phyloP scores from a whole-genome alignment of 2,329 filamentous ascomycete genomes.

The Penicillium vulpinum region DNA sequence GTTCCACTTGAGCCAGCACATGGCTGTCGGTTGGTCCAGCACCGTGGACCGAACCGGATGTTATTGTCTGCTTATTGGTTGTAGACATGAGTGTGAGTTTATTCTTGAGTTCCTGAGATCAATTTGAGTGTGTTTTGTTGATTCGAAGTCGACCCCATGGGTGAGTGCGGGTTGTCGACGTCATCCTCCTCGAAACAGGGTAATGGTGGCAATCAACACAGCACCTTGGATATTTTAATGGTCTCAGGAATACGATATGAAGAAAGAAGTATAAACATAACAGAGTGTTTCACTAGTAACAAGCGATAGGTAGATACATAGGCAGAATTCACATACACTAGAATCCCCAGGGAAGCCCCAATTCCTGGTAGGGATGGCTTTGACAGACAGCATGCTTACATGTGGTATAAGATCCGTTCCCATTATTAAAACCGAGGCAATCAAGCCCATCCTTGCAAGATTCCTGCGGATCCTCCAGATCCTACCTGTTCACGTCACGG shows the following conservation, averaged over 20 bases:
- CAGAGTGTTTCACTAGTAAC: not conserved
- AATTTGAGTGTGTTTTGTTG: not conserved
- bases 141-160: not conserved
- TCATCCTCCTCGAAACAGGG: conserved; percentile 4
- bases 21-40: conserved; percentile 27
- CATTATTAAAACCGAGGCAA: no score
- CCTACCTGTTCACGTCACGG: no score
- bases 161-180: conserved; percentile 1
- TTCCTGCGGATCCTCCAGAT: no score
- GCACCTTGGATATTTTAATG: not conserved
- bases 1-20: conserved; percentile 22
- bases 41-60: not conserved
- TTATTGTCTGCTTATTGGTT: not conserved
- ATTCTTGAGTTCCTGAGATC: not conserved
- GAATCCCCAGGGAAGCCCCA: no score
- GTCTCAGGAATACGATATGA: no score
- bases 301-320: no score
- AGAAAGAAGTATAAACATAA: not conserved
- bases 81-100: not conserved
- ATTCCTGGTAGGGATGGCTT: no score
- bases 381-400: no score
- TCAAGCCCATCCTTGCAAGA: no score
- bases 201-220: not conserved
- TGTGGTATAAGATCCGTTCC: no score
- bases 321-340: no score